Evolutionary conservation across 768 basidiomycete genomes (phyloP), one percentile per base, ranked within the genome.

Genomic region (Boletus bicolor): DNA sequence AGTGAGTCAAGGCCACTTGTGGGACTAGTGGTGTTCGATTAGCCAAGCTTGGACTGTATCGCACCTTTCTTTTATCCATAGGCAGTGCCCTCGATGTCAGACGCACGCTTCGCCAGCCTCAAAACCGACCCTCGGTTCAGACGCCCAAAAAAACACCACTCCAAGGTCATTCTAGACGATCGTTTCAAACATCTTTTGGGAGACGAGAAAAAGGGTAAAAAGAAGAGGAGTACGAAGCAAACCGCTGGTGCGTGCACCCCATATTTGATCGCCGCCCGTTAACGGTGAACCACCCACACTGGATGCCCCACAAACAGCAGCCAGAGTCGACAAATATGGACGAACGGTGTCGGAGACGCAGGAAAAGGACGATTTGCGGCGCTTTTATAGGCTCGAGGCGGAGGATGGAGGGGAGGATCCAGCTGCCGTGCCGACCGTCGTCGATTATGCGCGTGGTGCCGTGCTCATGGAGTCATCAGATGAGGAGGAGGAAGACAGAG

Each of bases 111-210:
- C 71, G 82, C 89, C 19, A 79, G 90, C 50, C 78, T 98, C 53
- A 87, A 84, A 68, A 85, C 92, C 14, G 96, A 99, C 69, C 97
- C 97, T 44, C 85, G 97, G 47, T 99, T 99, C 76, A 80, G 94
- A 26, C 81, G 82, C 34, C 89, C 91, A 2, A 90, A 85, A 69
- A 91, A 87, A 72, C 83, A 86, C 36, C 76, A 84, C 54, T 76
- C 83, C 60, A 97, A 94, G 72, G 87, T 97, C 50, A 82, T 89
- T 51, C 82, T 98, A 37, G 97, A 99, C 69, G 86, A 93, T 11
- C 86, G 97, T 24, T 99, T 98, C 80, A 91, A 88, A 70, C 75
- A 79, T 52, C 79, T 97, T 19, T 83, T 98, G 43, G 75, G 80
- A 54, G 73, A 77, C 14, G 75, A 71, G 53, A 77, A 78, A 54